These are phyloP conservation scores for Podila minutissima DNA, from an alignment of 192 early-diverging fungal genomes.

Conservation along the genomic window DNA sequence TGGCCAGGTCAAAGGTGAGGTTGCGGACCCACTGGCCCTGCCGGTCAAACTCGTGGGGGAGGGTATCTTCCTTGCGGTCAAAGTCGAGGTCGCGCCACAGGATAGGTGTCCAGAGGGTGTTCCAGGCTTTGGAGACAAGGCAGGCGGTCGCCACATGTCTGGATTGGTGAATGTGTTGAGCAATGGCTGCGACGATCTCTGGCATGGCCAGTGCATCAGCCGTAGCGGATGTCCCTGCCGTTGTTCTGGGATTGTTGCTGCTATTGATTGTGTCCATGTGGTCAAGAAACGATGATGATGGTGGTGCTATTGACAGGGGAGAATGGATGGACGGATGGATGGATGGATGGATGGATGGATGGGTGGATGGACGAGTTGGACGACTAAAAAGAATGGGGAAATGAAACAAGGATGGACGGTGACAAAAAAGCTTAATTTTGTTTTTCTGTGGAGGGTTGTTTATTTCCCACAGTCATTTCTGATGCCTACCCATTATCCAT, in stretches of 20 bases:
- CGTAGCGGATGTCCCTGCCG: not conserved
- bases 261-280: too few species aligned
- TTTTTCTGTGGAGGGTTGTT: too few species aligned
- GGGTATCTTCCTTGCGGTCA: not conserved
- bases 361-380: not conserved
- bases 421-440: not conserved
- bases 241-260: not conserved
- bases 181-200: conserved; percentile 4
- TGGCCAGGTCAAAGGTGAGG: conserved; percentile 3
- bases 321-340: too few species aligned
- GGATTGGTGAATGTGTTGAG: not conserved
- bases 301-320: not conserved
- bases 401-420: not conserved
- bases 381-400: not conserved
- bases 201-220: conserved; percentile 2
- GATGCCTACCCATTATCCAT: too few species aligned
- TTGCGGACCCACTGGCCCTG: not conserved
- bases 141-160: not conserved
- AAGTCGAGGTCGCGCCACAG: conserved; percentile 1
- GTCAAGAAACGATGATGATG: too few species aligned
- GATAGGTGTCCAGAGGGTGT: not conserved
- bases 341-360: not conserved
- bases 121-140: conserved; percentile 7
- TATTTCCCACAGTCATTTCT: too few species aligned
- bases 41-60: not conserved